Conservation (phyloP, 768 basidiomycete genomes). For the Panellus pusillus region DNA sequence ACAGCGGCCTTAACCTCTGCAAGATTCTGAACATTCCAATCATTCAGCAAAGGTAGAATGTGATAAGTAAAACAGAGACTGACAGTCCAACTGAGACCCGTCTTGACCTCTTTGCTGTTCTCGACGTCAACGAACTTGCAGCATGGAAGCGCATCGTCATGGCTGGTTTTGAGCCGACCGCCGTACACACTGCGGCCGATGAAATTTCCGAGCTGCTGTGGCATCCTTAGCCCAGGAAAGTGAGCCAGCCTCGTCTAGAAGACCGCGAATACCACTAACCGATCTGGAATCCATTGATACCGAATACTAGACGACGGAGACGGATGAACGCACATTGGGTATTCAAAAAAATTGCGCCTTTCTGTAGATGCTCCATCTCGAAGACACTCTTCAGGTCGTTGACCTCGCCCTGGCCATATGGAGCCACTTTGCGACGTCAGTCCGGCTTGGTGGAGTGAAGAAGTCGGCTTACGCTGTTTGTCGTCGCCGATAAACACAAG, state of each 20-base stretch:
- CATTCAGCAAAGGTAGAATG: slow-evolving; percentile 22
- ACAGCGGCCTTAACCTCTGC: slow-evolving; percentile 50
- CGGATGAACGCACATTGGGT: slow-evolving; percentile 52
- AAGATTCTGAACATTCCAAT: slow-evolving; percentile 43
- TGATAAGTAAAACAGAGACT: slow-evolving; percentile 1
- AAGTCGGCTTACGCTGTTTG: slow-evolving; percentile 24
- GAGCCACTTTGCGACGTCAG: slow-evolving; percentile 46
- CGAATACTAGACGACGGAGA: slow-evolving; percentile 22
- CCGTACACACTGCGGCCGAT: slow-evolving; percentile 61
- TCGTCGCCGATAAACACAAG: slow-evolving; percentile 54
- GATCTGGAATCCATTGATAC: too few species aligned
- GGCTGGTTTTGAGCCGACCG: slow-evolving; percentile 44
- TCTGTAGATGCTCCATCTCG: slow-evolving; percentile 51
- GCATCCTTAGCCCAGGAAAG: slow-evolving; percentile 47
- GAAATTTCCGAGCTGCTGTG: slow-evolving; percentile 58
- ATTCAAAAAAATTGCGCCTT: slow-evolving; percentile 47
- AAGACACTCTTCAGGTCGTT: slow-evolving; percentile 57
- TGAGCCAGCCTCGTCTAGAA: too few species aligned
- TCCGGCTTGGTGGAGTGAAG: slow-evolving; percentile 16
- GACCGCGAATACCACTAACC: too few species aligned
- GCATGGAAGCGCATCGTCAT: slow-evolving; percentile 36
- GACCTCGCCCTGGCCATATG: slow-evolving; percentile 58
- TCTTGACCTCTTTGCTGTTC: slow-evolving; percentile 31
- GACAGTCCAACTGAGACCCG: slow-evolving; percentile 40
- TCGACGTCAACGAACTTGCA: slow-evolving; percentile 58